These are phyloP conservation scores for Arthrobotrys sphaeroides DNA, from an alignment of 2,329 filamentous ascomycete species.

Conservation along the genomic window DNA sequence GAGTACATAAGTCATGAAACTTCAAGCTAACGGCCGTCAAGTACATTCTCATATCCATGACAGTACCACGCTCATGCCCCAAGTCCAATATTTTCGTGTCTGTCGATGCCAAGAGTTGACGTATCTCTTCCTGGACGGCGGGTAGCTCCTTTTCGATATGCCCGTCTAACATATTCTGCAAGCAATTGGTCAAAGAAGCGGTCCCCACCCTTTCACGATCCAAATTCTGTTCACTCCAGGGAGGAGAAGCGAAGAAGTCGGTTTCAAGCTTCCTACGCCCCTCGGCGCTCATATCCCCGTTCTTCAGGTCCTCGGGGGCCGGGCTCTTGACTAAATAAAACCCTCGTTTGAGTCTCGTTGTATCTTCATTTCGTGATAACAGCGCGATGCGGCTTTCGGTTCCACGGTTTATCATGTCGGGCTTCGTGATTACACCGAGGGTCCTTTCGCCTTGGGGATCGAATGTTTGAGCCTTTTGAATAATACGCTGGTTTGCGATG, in stretches of 20 bases:
- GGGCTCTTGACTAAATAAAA: slow-evolving; percentile 60
- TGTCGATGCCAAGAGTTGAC: slow-evolving; percentile 17
- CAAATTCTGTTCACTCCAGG: slow-evolving; percentile 61
- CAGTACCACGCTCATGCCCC: slow-evolving; percentile 48
- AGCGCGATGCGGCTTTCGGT: slow-evolving; percentile 60
- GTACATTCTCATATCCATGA: slow-evolving; percentile 56
- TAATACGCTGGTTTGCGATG: slow-evolving; percentile 61
- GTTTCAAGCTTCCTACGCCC: slow-evolving; percentile 63
- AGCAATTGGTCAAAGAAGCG: slow-evolving; percentile 55
- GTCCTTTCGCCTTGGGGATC: slow-evolving; percentile 62
- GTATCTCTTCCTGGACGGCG: slow-evolving; percentile 55
- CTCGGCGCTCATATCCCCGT: slow-evolving; percentile 61
- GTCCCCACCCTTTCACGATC: slow-evolving; percentile 56
- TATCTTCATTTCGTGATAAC: slow-evolving; percentile 61
- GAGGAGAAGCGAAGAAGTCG: slow-evolving; percentile 64
- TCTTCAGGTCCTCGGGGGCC: slow-evolving; percentile 60
- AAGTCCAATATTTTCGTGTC: slow-evolving; percentile 33
- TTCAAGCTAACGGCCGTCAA: slow-evolving; percentile 58
- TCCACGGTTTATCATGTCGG: slow-evolving; percentile 65
- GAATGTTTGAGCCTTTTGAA: slow-evolving; percentile 57
- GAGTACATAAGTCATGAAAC: slow-evolving; percentile 58
- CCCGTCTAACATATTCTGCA: slow-evolving; percentile 58
- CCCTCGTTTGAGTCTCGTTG: slow-evolving; percentile 64
- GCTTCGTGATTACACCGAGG: slow-evolving; percentile 68
- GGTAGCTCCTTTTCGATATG: slow-evolving; percentile 59